A percentile compares a stretch with the other conserved stretches of the same genome.
Evolutionary conservation across 768 basidiomycete species (phyloP).

Genomic region (Panus rudis): DNA sequence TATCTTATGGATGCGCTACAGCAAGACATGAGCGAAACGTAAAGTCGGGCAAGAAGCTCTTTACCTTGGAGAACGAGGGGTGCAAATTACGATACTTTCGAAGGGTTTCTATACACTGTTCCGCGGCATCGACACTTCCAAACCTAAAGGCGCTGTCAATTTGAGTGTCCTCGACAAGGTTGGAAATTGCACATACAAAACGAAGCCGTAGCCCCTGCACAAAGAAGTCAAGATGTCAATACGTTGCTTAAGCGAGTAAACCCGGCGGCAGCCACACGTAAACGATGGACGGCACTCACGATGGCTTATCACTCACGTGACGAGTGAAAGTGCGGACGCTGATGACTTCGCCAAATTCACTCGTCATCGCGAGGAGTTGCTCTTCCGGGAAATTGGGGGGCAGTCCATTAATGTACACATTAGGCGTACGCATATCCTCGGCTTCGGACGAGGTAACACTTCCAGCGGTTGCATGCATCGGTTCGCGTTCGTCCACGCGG

Average conservation of each 20-base stretch:
- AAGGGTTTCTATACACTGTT: constrained; percentile 65
- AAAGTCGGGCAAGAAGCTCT: constrained; percentile 2
- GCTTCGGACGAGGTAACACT: neutral
- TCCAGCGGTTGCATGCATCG: neutral
- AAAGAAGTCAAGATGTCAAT: neutral
- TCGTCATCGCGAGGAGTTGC: constrained; percentile 62
- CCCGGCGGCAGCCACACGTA: neutral
- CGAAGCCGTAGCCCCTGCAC: constrained; percentile 70
- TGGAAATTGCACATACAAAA: constrained; percentile 48
- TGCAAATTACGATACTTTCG: constrained; percentile 72
- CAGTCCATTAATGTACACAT: constrained; percentile 85
- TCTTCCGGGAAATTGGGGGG: constrained; percentile 81
- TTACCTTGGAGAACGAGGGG: constrained; percentile 81
- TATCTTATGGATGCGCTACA: constrained; percentile 73
- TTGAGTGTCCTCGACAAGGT: neutral
- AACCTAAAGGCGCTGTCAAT: constrained; percentile 40
- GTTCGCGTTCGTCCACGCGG: too few species aligned
- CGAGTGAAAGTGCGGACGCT: constrained; percentile 83
- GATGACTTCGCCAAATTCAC: constrained; percentile 64
- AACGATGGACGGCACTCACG: constrained; percentile 31
- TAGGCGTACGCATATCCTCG: constrained; percentile 34
- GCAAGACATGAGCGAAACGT: constrained; percentile 1
- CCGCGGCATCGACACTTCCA: constrained; percentile 56
- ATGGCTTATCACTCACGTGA: constrained; percentile 66
- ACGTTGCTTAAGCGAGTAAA: too few species aligned